phyloP scores from a whole-genome alignment of 2,329 filamentous ascomycete species.

The Fusarium sterilihyphosum region DNA sequence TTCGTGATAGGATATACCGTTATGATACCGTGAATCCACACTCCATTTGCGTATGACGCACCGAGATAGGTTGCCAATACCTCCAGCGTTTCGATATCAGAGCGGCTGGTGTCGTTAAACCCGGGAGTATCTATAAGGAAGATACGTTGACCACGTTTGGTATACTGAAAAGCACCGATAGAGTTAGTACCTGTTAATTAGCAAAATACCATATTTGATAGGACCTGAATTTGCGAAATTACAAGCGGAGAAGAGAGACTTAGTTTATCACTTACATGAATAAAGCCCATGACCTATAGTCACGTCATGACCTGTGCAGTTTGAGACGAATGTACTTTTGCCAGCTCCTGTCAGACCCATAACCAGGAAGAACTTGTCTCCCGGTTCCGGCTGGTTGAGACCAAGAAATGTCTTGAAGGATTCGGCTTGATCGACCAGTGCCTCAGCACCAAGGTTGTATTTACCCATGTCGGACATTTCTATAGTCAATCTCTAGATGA shows the following conservation, averaged over 20 bases:
- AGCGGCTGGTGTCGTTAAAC: slow-evolving; percentile 18
- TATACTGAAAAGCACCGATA: neutral
- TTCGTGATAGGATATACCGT: slow-evolving; percentile 13
- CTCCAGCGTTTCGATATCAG: slow-evolving; percentile 13
- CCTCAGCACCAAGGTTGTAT: neutral
- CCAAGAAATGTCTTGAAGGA: neutral
- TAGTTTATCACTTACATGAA: slow-evolving; percentile 1
- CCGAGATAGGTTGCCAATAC: slow-evolving; percentile 18
- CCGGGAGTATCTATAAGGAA: slow-evolving; percentile 23
- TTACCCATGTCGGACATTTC: neutral
- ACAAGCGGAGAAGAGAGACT: neutral
- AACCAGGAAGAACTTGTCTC: slow-evolving; percentile 9
- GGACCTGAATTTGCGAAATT: neutral
- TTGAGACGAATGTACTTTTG: slow-evolving; percentile 12
- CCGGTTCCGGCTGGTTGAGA: neutral
- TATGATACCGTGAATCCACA: slow-evolving; percentile 9
- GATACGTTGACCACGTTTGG: neutral
- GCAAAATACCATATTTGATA: neutral
- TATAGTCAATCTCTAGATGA: too few relatives aligned
- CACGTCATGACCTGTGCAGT: neutral
- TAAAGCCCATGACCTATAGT: slow-evolving; percentile 2
- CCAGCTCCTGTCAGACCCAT: slow-evolving; percentile 14
- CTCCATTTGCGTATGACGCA: slow-evolving; percentile 15
- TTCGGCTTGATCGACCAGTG: neutral
- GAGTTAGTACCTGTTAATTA: slow-evolving; percentile 2